Base-by-base conservation (phyloP, 345 rosid species). In the Populus ilicifolia region DNA sequence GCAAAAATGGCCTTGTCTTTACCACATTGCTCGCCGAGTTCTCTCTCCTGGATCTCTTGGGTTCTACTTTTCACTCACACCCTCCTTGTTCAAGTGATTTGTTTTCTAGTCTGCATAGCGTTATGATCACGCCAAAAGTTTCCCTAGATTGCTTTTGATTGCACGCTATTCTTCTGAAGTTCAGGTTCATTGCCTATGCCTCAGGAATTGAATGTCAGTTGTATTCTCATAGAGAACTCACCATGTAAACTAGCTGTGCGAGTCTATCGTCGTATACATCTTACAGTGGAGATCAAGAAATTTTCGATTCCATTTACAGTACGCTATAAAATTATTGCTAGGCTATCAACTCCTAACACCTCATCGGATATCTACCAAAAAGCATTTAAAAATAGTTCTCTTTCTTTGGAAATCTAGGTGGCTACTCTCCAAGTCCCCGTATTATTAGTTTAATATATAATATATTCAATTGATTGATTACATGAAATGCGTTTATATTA, bases 41-140 rank as follows among this genome's bases (percentile, higher is more conserved):
- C 29, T 54, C 67, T 78, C 36, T 69, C 79, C 81, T 73, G 85
- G 80, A 79, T 78, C 36, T 69, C 79, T 83, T 73, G 85, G 80
- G 81, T 80, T 84, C 56, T 78, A 73, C 33, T 78, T 54, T 77
- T 25, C n/a, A 46, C 2, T 41, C 79, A 69, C 87, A 79, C 44
- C 39, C 52, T 79, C 78, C 84, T 81, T 78, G 79, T 69, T 70
- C 75, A 68, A 4, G 39, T 59, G 36, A 29, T 50, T 30, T 36
- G 52, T 72, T 72, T 25, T 25, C 0, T 25, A 11, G 36, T 72
- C 71, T 20, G 7, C 65, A 9, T 1, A 2, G 6, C 14, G 41
- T 33, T 8, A 9, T 10, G 6, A 25, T 27, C 59, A 48, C 29
- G 56, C 72, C 72, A 73, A 62, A 48, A 67, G 9, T 2, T 6